Evolutionary conservation across 2,329 filamentous ascomycete genomes (phyloP).

Genomic region (Tolypocladium pustulatum): DNA sequence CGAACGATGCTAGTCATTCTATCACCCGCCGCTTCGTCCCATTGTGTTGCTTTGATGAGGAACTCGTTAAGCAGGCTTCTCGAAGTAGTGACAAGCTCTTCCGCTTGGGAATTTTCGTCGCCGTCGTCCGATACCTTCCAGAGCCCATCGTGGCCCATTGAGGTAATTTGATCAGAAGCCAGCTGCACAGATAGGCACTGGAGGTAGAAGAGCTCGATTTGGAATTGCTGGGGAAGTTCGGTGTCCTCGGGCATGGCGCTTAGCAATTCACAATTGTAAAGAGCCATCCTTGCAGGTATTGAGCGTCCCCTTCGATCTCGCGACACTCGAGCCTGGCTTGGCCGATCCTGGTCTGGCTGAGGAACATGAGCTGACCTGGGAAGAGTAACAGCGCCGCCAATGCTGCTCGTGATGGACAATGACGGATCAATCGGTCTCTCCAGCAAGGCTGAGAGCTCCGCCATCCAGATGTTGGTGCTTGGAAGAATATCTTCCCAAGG

Average conservation of each 20-base stretch:
- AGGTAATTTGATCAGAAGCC: slow-evolving; percentile 42
- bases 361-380: slow-evolving; percentile 11
- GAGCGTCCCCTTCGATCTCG: slow-evolving; percentile 63
- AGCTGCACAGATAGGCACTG: slow-evolving; percentile 40
- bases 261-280: slow-evolving; percentile 56
- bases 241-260: slow-evolving; percentile 26
- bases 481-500: slow-evolving; percentile 48
- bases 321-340: slow-evolving; percentile 19
- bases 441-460: slow-evolving; percentile 47
- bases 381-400: slow-evolving; percentile 62
- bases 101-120: slow-evolving; percentile 26
- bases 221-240: slow-evolving; percentile 27
- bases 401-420: slow-evolving; percentile 60
- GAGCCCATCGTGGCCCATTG: slow-evolving; percentile 30
- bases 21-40: slow-evolving; percentile 23
- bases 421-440: slow-evolving; percentile 44
- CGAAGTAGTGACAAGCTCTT: slow-evolving; percentile 30
- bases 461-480: slow-evolving; percentile 51
- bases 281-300: slow-evolving; percentile 62
- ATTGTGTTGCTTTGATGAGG: slow-evolving; percentile 21
- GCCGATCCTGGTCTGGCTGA: slow-evolving; percentile 2
- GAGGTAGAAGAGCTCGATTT: slow-evolving; percentile 40
- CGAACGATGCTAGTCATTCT: slow-evolving; percentile 26
- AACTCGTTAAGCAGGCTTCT: slow-evolving; percentile 25
- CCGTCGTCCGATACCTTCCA: slow-evolving; percentile 31